Evolutionary conservation across 352 stramenopile species (phyloP).

Genomic region (Pythium plurisporium): DNA sequence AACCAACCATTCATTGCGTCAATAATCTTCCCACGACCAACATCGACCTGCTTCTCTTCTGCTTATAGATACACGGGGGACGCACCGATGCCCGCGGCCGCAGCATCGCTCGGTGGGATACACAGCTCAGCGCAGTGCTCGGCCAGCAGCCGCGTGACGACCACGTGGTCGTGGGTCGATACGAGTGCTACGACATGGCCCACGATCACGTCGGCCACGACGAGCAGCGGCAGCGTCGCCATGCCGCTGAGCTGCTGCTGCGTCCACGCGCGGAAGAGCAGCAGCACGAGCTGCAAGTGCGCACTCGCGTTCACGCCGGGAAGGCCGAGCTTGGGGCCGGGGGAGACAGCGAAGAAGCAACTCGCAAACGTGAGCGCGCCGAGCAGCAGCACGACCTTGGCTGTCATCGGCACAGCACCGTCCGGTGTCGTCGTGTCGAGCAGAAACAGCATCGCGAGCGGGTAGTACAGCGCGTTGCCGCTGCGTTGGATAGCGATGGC

Average conservation of each 20-base stretch:
- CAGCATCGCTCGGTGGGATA: not conserved
- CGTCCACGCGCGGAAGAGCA: constrained; percentile 15
- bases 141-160: constrained; percentile 38
- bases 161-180: constrained; percentile 33
- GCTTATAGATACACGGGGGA: constrained; percentile 21
- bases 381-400: not conserved
- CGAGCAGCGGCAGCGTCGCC: constrained; percentile 34
- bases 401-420: constrained; percentile 2
- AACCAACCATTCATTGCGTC: too few species aligned
- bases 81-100: not conserved
- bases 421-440: constrained; percentile 4
- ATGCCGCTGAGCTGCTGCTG: constrained; percentile 10
- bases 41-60: too few species aligned
- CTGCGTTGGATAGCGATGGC: constrained; percentile 29
- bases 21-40: too few species aligned
- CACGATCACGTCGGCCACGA: constrained; percentile 38
- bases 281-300: constrained; percentile 26
- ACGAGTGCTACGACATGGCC: constrained; percentile 29
- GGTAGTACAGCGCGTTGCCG: constrained; percentile 40
- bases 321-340: constrained; percentile 10
- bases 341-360: constrained; percentile 28
- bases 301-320: constrained; percentile 20
- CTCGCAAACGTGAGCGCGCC: constrained; percentile 28
- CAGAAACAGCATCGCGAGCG: constrained; percentile 24
- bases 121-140: constrained; percentile 43